A percentile compares a stretch with the other conserved stretches of the same genome.
These are phyloP conservation scores for Knoxia roxburghii DNA, from an alignment of 257 asterid species.

Conservation along the genomic window DNA sequence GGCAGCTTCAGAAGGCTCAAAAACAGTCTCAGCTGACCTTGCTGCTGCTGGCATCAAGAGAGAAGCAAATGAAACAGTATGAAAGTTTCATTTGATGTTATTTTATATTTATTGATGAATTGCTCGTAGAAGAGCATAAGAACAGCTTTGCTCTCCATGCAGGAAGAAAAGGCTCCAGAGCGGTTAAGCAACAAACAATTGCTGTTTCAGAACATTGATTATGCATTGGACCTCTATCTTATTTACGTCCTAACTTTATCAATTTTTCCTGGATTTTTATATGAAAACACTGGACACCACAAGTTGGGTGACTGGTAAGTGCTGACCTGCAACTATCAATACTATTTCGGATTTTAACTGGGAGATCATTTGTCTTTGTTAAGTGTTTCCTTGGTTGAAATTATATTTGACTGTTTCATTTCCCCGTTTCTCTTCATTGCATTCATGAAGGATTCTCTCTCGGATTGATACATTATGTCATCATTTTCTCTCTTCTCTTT, in stretches of 20 bases:
- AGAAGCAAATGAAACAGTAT: slow-evolving; percentile 16
- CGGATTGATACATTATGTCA: background rate
- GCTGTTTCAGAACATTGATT: slow-evolving; percentile 51
- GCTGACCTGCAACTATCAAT: too few relatives aligned
- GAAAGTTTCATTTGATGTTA: background rate
- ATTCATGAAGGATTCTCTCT: too few relatives aligned
- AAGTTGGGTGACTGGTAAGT: slow-evolving; percentile 68
- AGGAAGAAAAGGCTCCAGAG: slow-evolving; percentile 28
- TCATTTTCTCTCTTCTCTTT: background rate
- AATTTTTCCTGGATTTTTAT: slow-evolving; percentile 78
- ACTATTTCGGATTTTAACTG: too few relatives aligned
- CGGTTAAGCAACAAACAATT: slow-evolving; percentile 52
- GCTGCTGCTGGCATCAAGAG: slow-evolving; percentile 63
- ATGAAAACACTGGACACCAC: slow-evolving; percentile 77
- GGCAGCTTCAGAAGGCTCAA: slow-evolving; percentile 70
- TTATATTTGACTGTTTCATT: too few relatives aligned
- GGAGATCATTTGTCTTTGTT: too few relatives aligned
- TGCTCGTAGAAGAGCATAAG: background rate
- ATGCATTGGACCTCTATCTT: slow-evolving; percentile 45
- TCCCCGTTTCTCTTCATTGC: too few relatives aligned
- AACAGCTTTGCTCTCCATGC: background rate
- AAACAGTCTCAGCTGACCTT: slow-evolving; percentile 74
- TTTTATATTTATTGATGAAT: too few relatives aligned
- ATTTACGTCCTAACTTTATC: slow-evolving; percentile 62
- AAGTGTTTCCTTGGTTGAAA: too few relatives aligned